Conservation (phyloP, 2,329 filamentous ascomycete species). For the Fusarium dlaminii region DNA sequence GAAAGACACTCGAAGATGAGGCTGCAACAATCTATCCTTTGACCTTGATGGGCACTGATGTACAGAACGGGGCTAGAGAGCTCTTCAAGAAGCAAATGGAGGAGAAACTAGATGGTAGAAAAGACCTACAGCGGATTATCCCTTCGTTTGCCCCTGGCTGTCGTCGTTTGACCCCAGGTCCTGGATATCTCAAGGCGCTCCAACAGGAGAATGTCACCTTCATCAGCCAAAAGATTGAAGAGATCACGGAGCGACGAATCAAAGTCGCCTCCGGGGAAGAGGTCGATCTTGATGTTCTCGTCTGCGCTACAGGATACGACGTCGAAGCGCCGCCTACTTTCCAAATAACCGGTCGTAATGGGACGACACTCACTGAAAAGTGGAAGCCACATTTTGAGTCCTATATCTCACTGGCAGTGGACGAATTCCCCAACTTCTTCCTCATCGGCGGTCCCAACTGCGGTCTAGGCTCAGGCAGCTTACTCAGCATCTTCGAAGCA, state of each 20-base stretch:
- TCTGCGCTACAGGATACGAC: background rate
- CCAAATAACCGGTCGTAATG: background rate
- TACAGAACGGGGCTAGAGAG: rapidly evolving
- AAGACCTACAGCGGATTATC: background rate
- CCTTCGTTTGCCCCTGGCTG: background rate
- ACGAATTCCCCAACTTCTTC: background rate
- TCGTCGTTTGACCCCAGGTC: background rate
- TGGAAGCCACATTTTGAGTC: background rate
- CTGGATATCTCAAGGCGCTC: background rate
- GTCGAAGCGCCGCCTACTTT: rapidly evolving
- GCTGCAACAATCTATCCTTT: background rate
- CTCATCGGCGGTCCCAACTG: background rate
- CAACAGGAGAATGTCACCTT: background rate
- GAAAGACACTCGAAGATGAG: background rate
- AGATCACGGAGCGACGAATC: background rate
- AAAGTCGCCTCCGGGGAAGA: background rate
- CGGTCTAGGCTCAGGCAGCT: background rate
- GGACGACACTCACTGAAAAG: background rate
- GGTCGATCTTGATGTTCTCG: background rate
- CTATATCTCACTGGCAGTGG: background rate
- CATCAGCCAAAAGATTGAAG: background rate
- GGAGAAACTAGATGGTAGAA: background rate
- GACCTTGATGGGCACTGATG: background rate
- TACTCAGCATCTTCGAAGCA: background rate
- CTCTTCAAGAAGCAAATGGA: background rate